phyloP scores from a whole-genome alignment of 2,329 filamentous ascomycete species.

The Sarocladiaceae sp. region DNA sequence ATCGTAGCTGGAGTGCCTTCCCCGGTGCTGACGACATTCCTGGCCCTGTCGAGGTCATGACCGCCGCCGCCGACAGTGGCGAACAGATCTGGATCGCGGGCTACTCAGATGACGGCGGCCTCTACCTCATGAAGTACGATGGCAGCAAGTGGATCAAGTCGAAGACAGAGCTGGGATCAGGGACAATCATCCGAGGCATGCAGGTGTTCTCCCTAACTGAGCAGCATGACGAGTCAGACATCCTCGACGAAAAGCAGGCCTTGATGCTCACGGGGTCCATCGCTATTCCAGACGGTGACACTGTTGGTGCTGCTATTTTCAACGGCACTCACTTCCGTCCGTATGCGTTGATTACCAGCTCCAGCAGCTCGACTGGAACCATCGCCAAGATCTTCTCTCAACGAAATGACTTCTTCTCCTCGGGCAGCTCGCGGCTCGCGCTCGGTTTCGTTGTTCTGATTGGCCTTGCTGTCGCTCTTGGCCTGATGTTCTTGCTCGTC shows the following conservation, averaged over 20 bases:
- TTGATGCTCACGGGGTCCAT: conserved; percentile 84
- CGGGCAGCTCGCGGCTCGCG: conserved; percentile 48
- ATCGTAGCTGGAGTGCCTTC: conserved; percentile 59
- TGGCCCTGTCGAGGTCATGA: conserved; percentile 72
- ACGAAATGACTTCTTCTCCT: conserved; percentile 67
- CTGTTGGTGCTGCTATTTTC: conserved; percentile 79
- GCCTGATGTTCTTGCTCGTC: conserved; percentile 70
- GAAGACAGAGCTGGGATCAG: conserved; percentile 54
- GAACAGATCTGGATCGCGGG: conserved; percentile 80
- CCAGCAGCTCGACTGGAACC: conserved; percentile 60
- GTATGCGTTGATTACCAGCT: conserved; percentile 70
- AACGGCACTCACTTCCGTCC: conserved; percentile 75
- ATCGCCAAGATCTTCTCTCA: conserved; percentile 80
- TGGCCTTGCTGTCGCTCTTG: conserved; percentile 70
- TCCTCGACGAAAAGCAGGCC: conserved; percentile 61
- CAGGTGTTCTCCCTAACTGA: conserved; percentile 71
- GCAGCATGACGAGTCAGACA: conserved; percentile 56
- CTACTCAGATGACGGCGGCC: conserved; percentile 56
- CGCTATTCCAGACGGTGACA: conserved; percentile 67
- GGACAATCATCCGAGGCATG: conserved; percentile 68
- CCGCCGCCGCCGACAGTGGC: conserved; percentile 64
- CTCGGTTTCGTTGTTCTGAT: conserved; percentile 77
- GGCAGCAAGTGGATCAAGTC: conserved; percentile 63
- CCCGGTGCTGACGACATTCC: conserved; percentile 61
- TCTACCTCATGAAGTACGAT: conserved; percentile 79